Base-by-base conservation (phyloP, 331 rosid genomes). In the Telfairia occidentalis region DNA sequence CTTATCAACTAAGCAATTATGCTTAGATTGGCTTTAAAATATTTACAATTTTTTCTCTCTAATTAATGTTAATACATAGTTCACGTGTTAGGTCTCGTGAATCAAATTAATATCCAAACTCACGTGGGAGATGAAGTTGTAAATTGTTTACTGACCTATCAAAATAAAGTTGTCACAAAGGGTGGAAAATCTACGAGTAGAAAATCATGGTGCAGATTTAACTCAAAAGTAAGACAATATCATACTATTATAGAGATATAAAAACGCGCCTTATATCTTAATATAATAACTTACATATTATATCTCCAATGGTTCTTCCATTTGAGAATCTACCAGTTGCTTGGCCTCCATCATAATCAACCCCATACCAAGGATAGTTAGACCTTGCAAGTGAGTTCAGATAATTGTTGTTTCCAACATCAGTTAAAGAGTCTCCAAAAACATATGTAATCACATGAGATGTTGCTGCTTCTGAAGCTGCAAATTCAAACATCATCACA, bases 291-390 rank as follows among this genome's bases (percentile, higher is more conserved):
- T 1, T 87, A 89, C 98, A 90, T 76, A 90, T 84, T 21, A 92
- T 45, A 80, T 92, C 98, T 29, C 96, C 97, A 78, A 90, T 90
- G 23, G 97, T 92, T 83, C 93, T 89, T 38, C 98, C 98, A 78
- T 92, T 92, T 43, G 83, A 80, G 92, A 89, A 92, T 80, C 97
- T 87, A 26, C 98, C 98, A 12, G 98, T 89, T 15, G 97, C 77
- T 49, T 79, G 90, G 55, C 97, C 87, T 11, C 93, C 90, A 21
- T 63, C 43, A 28, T 87, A 92, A 83, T 90, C 98, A 45, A 92
- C 49, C 0, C 98, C 98, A 77, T 92, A 92, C 92, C 93, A 89
- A 4, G 98, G 97, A 78, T 79, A 90, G 60, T 92, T 85, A 4
- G 90, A 89, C 73, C 65, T 90, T 0, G 98, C 98, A n/a, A 90